phyloP scores from a whole-genome alignment of 2,329 filamentous ascomycete genomes.

The Cercospora brassicicola region DNA sequence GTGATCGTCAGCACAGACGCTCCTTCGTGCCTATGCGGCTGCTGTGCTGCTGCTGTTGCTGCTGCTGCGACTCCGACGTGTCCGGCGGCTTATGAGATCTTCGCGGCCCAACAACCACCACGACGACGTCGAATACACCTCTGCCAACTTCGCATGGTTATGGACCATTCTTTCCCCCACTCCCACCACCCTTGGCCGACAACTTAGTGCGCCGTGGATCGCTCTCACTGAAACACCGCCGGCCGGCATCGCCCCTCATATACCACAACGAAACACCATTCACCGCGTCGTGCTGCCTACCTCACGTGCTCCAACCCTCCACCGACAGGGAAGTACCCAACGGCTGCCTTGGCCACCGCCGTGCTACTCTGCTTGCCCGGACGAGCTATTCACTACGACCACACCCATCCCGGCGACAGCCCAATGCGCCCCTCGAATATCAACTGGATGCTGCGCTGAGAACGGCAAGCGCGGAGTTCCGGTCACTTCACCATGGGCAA shows the following conservation, averaged over 20 bases:
- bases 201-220: not conserved
- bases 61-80: not conserved
- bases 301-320: conserved; percentile 13
- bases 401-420: not conserved
- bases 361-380: not conserved
- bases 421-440: conserved; percentile 12
- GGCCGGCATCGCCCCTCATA: conserved; percentile 12
- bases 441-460: conserved; percentile 13
- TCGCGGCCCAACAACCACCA: not conserved
- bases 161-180: not conserved
- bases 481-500: conserved; percentile 45
- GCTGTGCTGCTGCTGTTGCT: not conserved
- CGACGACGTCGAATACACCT: not conserved
- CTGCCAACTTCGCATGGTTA: not conserved
- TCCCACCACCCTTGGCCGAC: not conserved
- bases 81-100: not conserved
- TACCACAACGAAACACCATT: conserved; percentile 8
- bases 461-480: conserved; percentile 15
- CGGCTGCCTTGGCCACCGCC: conserved; percentile 17
- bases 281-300: conserved; percentile 2
- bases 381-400: not conserved
- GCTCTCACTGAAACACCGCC: conserved; percentile 10
- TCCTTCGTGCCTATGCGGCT: conserved; percentile 1
- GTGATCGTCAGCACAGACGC: not conserved
- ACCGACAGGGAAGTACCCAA: conserved; percentile 15